phyloP scores from a whole-genome alignment of 2,329 filamentous ascomycete species.

The Fonsecaea pugnacius region DNA sequence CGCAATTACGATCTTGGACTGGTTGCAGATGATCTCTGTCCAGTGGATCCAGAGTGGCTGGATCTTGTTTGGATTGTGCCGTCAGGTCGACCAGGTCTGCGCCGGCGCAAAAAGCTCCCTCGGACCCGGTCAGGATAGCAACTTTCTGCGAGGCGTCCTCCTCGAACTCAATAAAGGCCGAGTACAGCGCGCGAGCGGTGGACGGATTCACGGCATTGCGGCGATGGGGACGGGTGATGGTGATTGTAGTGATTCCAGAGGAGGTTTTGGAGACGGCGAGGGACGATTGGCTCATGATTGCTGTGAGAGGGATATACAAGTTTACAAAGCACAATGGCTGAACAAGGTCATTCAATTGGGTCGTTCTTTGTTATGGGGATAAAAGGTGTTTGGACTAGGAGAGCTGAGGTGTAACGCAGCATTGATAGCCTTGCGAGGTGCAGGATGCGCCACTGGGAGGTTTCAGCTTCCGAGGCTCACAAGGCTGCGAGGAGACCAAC shows the following conservation, averaged over 20 bases:
- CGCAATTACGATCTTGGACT: constrained; percentile 47
- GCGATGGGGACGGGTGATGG: constrained; percentile 57
- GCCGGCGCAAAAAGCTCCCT: constrained; percentile 59
- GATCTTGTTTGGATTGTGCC: constrained; percentile 47
- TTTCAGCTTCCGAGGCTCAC: constrained; percentile 9
- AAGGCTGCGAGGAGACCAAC: constrained; percentile 1
- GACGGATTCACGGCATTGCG: constrained; percentile 59
- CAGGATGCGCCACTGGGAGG: background rate
- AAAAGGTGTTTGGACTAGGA: background rate
- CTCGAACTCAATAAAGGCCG: constrained; percentile 57
- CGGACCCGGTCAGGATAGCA: constrained; percentile 55
- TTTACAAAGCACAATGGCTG: background rate
- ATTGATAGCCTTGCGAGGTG: too few species aligned
- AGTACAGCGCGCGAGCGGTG: constrained; percentile 55
- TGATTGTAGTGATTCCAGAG: constrained; percentile 58
- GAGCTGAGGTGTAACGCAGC: background rate
- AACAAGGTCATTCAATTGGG: background rate
- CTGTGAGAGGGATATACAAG: background rate
- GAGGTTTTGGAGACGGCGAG: constrained; percentile 19
- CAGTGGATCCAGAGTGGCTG: constrained; percentile 22
- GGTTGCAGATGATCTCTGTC: constrained; percentile 37
- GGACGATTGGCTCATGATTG: background rate
- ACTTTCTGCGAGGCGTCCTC: constrained; percentile 57
- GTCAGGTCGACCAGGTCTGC: constrained; percentile 50
- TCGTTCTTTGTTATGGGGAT: background rate